Evolutionary conservation across 2,329 filamentous ascomycete genomes (phyloP).

Genomic region (Amesomyces nigricolor): DNA sequence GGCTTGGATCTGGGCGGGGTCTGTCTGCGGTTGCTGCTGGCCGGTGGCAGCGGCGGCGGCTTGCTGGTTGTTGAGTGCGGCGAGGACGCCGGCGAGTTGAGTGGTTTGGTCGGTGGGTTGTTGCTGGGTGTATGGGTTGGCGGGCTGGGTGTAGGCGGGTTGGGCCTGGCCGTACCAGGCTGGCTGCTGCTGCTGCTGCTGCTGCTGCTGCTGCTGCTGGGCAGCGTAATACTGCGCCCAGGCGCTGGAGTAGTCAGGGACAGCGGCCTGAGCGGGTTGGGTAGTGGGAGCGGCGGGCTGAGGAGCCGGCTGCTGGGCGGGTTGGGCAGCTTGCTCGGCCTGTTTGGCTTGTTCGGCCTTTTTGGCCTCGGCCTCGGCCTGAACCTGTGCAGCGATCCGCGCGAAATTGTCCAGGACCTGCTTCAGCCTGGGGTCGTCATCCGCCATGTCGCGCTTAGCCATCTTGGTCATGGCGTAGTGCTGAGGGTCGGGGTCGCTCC

Average conservation of each 20-base stretch:
- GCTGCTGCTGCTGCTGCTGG: slow-evolving; percentile 27
- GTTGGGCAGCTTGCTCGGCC: neutral
- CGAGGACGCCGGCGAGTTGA: slow-evolving; percentile 20
- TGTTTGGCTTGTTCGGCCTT: neutral
- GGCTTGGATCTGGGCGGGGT: slow-evolving; percentile 19
- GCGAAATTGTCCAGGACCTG: slow-evolving; percentile 41
- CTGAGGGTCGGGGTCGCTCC: slow-evolving; percentile 38
- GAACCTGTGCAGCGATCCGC: slow-evolving; percentile 33
- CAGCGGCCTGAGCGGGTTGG: slow-evolving; percentile 20
- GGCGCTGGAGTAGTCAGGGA: slow-evolving; percentile 30
- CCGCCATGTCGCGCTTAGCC: slow-evolving; percentile 30
- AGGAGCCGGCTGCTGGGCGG: slow-evolving; percentile 3
- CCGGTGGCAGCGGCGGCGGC: neutral
- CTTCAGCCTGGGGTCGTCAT: slow-evolving; percentile 40
- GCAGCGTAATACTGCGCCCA: slow-evolving; percentile 41
- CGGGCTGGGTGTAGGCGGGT: slow-evolving; percentile 17
- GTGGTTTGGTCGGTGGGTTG: slow-evolving; percentile 19
- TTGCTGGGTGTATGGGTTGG: slow-evolving; percentile 28
- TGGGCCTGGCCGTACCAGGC: slow-evolving; percentile 29
- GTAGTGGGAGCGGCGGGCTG: slow-evolving; percentile 4
- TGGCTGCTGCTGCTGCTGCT: neutral
- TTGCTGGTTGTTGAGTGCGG: slow-evolving; percentile 19
- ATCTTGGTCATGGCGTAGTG: slow-evolving; percentile 32
- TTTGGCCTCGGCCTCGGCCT: slow-evolving; percentile 33
- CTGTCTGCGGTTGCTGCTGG: slow-evolving; percentile 12